phyloP scores from a whole-genome alignment of 768 basidiomycete species.

The Boletus sensibilis region DNA sequence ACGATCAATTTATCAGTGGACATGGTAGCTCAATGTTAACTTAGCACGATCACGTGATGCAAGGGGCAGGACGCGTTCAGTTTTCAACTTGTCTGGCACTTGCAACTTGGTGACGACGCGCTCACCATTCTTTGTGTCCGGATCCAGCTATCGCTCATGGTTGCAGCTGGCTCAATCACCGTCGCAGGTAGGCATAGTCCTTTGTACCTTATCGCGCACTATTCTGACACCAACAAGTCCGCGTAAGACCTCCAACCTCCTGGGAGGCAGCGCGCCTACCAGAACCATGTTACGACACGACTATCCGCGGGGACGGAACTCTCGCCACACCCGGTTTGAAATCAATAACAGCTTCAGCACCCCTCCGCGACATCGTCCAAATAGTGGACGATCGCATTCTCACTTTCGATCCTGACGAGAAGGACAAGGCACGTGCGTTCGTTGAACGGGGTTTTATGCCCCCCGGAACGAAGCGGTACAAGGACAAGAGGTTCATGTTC shows the following conservation, averaged over 20 bases:
- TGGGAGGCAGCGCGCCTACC: slow-evolving; percentile 87
- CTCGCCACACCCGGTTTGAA: slow-evolving; percentile 69
- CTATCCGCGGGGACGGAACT: slow-evolving; percentile 81
- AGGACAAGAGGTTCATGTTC: slow-evolving; percentile 96
- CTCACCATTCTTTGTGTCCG: neutral
- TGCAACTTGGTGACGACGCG: neutral
- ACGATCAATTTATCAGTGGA: slow-evolving; percentile 20
- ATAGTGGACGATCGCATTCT: slow-evolving; percentile 93
- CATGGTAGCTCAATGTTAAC: slow-evolving; percentile 24
- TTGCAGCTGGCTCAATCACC: slow-evolving; percentile 83
- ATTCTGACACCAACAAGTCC: slow-evolving; percentile 52
- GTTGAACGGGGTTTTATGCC: slow-evolving; percentile 82
- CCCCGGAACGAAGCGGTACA: slow-evolving; percentile 89
- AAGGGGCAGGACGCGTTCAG: slow-evolving; percentile 23
- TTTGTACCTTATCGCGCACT: neutral
- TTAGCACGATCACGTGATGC: slow-evolving; percentile 34
- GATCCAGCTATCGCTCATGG: slow-evolving; percentile 46
- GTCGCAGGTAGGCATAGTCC: slow-evolving; percentile 61
- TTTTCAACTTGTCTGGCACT: slow-evolving; percentile 27
- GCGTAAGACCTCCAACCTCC: slow-evolving; percentile 83
- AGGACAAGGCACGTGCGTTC: slow-evolving; percentile 75
- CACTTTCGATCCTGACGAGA: slow-evolving; percentile 94
- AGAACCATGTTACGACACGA: slow-evolving; percentile 64
- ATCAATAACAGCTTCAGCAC: slow-evolving; percentile 49
- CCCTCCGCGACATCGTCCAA: slow-evolving; percentile 76